Evolutionary conservation across 2,329 filamentous ascomycete species (phyloP).

Genomic region (Clonostachys sp.): DNA sequence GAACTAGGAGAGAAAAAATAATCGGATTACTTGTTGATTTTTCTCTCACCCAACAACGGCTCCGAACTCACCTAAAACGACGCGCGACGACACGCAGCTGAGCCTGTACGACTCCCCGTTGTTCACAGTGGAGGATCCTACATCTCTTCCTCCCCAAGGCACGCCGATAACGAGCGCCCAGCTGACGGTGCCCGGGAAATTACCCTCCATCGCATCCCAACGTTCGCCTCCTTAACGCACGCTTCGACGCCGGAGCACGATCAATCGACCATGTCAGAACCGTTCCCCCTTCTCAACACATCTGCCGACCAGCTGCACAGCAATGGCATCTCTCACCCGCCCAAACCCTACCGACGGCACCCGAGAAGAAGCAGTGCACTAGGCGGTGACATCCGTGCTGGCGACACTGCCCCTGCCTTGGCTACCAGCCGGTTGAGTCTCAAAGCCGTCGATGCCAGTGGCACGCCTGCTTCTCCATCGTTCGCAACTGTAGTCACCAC

Average conservation of each 20-base stretch:
- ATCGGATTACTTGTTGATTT: no score
- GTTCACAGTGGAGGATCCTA: no score
- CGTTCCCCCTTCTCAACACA: slow-evolving; percentile 50
- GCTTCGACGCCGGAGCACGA: no score
- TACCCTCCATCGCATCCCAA: no score
- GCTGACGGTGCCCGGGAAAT: no score
- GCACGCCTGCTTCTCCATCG: slow-evolving; percentile 4
- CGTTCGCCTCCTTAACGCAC: no score
- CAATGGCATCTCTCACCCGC: slow-evolving; percentile 22
- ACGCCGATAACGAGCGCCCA: no score
- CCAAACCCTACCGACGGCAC: slow-evolving; percentile 37
- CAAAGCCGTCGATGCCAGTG: slow-evolving; percentile 1
- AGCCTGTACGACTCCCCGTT: no score
- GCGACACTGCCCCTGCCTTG: slow-evolving; percentile 50
- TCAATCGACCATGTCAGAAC: slow-evolving; percentile 37
- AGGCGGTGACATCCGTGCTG: slow-evolving; percentile 44
- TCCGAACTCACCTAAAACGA: no score
- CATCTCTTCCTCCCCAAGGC: no score
- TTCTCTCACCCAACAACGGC: slow-evolving; percentile 1
- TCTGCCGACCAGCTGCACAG: slow-evolving; percentile 43
- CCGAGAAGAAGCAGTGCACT: slow-evolving; percentile 47
- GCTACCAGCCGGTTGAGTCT: slow-evolving; percentile 47
- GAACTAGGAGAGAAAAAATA: no score
- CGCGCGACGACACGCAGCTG: no score
- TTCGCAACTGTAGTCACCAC: not conserved